Evolutionary conservation across 2,329 filamentous ascomycete species (phyloP).

Genomic region (Magnaporthiopsis incrustans): DNA sequence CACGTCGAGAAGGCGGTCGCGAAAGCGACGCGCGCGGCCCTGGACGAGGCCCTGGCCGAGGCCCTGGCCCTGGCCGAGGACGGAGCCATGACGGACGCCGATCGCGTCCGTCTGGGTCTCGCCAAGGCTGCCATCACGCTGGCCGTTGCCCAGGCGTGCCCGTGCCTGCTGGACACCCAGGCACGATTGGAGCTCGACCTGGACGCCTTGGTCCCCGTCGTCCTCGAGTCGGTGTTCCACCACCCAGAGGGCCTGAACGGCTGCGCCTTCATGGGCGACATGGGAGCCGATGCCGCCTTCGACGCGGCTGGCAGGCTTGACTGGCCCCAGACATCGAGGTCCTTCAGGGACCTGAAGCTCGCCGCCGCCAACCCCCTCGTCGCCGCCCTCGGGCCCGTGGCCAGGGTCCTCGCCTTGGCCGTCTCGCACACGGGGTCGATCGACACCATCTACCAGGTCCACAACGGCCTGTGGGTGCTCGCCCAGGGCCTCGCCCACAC

Average conservation of each 20-base stretch:
- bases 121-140: constrained; percentile 51
- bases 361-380: constrained; percentile 55
- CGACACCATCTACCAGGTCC: constrained; percentile 17
- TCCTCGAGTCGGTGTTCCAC: constrained; percentile 27
- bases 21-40: no score
- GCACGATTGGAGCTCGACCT: not conserved
- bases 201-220: constrained; percentile 38
- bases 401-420: constrained; percentile 56
- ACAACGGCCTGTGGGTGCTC: constrained; percentile 61
- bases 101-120: constrained; percentile 19
- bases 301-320: constrained; percentile 43
- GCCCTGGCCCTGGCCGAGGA: constrained; percentile 54
- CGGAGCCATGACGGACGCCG: not conserved
- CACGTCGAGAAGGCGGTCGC: no score
- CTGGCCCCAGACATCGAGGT: constrained; percentile 56
- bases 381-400: constrained; percentile 58
- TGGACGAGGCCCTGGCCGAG: constrained; percentile 40
- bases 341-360: constrained; percentile 49
- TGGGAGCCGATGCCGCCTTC: not conserved
- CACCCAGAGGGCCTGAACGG: not conserved
- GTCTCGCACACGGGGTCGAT: constrained; percentile 40
- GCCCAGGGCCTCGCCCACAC: constrained; percentile 21
- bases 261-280: not conserved
- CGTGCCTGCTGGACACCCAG: constrained; percentile 40
- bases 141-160: constrained; percentile 70